Conservation (phyloP, 1,139 yeast species). For the Suhomyces maxii region DNA sequence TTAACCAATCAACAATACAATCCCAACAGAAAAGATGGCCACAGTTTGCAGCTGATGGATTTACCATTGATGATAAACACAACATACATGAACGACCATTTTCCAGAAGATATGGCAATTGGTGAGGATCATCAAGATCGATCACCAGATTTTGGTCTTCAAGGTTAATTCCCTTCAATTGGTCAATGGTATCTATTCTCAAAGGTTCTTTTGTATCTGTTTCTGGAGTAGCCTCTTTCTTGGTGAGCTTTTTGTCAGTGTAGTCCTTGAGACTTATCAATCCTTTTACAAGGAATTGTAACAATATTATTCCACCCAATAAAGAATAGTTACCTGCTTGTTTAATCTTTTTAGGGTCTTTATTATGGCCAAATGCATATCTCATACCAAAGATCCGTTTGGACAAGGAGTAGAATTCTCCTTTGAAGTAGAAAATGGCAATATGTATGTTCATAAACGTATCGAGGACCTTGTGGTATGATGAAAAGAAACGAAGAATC, state of each 20-base stretch:
- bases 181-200: constrained; percentile 10
- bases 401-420: constrained; percentile 74
- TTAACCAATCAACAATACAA: constrained; percentile 86
- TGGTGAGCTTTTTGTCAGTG: constrained; percentile 17
- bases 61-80: constrained; percentile 75
- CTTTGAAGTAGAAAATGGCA: constrained; percentile 78
- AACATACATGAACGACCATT: constrained; percentile 76
- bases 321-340: constrained; percentile 68
- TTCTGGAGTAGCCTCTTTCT: constrained; percentile 5
- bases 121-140: constrained; percentile 56
- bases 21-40: constrained; percentile 95
- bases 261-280: constrained; percentile 35
- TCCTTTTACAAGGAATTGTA: constrained; percentile 56
- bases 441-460: constrained; percentile 64
- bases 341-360: constrained; percentile 45
- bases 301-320: constrained; percentile 67
- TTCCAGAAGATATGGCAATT: constrained; percentile 69
- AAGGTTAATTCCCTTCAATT: constrained; percentile 10
- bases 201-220: constrained; percentile 1
- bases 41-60: constrained; percentile 85
- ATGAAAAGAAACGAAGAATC: constrained; percentile 25
- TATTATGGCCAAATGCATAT: constrained; percentile 70
- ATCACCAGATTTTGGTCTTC: constrained; percentile 18
- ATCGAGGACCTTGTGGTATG: constrained; percentile 50
- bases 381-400: constrained; percentile 79